Evolutionary conservation across 106 monocot species (phyloP).

Genomic region (Dendrobium huoshanense): DNA sequence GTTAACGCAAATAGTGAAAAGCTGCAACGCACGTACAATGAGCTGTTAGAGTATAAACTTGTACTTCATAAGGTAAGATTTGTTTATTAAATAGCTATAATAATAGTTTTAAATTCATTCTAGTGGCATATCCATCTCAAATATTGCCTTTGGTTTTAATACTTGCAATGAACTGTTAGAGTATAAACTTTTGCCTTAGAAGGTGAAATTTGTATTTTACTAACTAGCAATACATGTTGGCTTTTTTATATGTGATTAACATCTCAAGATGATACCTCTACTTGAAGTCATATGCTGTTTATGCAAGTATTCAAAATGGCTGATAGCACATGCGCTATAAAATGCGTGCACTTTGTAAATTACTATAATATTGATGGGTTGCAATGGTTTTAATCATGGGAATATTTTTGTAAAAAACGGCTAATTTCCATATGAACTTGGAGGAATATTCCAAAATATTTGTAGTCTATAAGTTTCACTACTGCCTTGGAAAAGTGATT

Average conservation of each 20-base stretch:
- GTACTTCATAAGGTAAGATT: constrained; percentile 67
- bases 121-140: background rate
- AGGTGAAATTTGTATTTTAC: background rate
- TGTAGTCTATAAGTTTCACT: background rate
- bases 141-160: background rate
- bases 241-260: background rate
- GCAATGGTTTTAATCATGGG: background rate
- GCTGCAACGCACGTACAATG: constrained; percentile 79
- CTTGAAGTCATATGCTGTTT: background rate
- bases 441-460: background rate
- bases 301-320: background rate
- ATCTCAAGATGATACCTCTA: background rate
- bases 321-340: background rate
- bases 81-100: background rate
- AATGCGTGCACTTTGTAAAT: background rate
- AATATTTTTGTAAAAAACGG: background rate
- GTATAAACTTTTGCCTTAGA: background rate
- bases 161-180: background rate
- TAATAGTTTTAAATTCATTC: background rate
- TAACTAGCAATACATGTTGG: background rate
- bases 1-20: constrained; percentile 87
- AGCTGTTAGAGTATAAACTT: constrained; percentile 82
- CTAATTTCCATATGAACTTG: background rate
- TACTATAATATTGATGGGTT: background rate
- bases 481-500: background rate